Evolutionary conservation across 2,329 filamentous ascomycete species (phyloP).

Genomic region (Claviceps sorghi): DNA sequence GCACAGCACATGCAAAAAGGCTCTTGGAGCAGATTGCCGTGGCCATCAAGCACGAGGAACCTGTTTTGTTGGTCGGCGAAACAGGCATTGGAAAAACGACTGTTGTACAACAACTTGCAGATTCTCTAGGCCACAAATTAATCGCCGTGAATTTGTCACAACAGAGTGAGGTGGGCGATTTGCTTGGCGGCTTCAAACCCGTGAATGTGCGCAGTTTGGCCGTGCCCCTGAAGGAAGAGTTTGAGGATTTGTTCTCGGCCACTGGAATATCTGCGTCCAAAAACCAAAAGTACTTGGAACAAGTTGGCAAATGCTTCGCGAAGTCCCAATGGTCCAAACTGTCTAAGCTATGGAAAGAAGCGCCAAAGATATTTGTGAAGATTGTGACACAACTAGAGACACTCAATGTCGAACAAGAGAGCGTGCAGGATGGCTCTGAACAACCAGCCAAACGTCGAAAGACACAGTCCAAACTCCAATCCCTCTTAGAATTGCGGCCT

Average conservation of each 20-base stretch:
- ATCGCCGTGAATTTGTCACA: conserved; percentile 93
- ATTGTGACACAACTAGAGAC: conserved; percentile 43
- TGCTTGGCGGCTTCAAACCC: conserved; percentile 92
- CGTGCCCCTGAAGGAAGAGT: conserved; percentile 83
- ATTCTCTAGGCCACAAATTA: conserved; percentile 69
- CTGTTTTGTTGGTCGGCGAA: conserved; percentile 89
- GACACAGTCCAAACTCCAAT: conserved; percentile 51
- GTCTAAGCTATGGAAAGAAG: conserved; percentile 76
- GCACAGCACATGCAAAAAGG: conserved; percentile 69
- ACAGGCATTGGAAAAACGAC: conserved; percentile 98
- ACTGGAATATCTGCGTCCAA: conserved; percentile 76
- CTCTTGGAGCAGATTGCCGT: conserved; percentile 80
- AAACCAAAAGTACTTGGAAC: conserved; percentile 75
- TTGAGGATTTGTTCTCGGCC: conserved; percentile 73
- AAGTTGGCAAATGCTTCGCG: conserved; percentile 63
- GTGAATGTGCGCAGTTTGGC: conserved; percentile 80
- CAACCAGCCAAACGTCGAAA: conserved; percentile 58
- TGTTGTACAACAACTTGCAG: conserved; percentile 81
- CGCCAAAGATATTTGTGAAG: conserved; percentile 70
- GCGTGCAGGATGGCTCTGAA: conserved; percentile 19
- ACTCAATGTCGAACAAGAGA: conserved; percentile 25
- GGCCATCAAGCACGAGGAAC: conserved; percentile 71
- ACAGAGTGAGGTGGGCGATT: conserved; percentile 91
- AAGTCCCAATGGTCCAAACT: conserved; percentile 80
- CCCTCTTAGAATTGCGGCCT: conserved; percentile 39